These are phyloP conservation scores for Geotrichum restrictum DNA, from an alignment of 1,139 yeast genomes.

Conservation along the genomic window DNA sequence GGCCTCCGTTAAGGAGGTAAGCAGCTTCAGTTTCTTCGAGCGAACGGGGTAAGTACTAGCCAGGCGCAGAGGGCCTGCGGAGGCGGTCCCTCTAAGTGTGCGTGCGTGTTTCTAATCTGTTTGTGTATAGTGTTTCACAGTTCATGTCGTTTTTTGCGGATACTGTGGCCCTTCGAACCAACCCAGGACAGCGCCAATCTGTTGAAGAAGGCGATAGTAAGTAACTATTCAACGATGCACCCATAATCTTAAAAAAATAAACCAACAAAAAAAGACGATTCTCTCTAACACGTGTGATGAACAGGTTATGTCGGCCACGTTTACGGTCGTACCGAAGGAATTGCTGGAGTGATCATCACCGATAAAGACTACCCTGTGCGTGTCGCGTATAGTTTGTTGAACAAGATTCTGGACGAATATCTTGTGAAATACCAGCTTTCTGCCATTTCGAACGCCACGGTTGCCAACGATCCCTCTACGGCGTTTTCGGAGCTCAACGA, in stretches of 20 bases:
- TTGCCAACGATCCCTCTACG: slow-evolving; percentile 40
- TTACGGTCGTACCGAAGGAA: slow-evolving; percentile 82
- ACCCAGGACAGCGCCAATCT: slow-evolving; percentile 86
- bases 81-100: neutral
- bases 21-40: slow-evolving; percentile 85
- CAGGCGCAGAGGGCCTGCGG: neutral
- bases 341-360: slow-evolving; percentile 88
- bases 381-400: slow-evolving; percentile 92
- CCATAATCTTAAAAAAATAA: neutral
- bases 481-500: slow-evolving; percentile 58
- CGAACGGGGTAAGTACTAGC: slow-evolving; percentile 45
- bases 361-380: slow-evolving; percentile 95
- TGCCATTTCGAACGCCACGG: slow-evolving; percentile 61
- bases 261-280: slow-evolving; percentile 4
- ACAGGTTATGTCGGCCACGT: slow-evolving; percentile 80
- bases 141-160: slow-evolving; percentile 92
- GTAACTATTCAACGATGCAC: slow-evolving; percentile 16
- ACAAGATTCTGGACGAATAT: slow-evolving; percentile 88
- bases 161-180: slow-evolving; percentile 85
- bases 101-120: neutral
- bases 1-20: slow-evolving; percentile 73
- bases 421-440: slow-evolving; percentile 72
- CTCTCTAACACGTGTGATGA: no score
- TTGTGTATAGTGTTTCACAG: slow-evolving; percentile 45
- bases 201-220: slow-evolving; percentile 74